Percentiles rank a stretch among this genome's conserved stretches.
phyloP scores from a whole-genome alignment of 129 eudicot species.

The Centella asiatica region DNA sequence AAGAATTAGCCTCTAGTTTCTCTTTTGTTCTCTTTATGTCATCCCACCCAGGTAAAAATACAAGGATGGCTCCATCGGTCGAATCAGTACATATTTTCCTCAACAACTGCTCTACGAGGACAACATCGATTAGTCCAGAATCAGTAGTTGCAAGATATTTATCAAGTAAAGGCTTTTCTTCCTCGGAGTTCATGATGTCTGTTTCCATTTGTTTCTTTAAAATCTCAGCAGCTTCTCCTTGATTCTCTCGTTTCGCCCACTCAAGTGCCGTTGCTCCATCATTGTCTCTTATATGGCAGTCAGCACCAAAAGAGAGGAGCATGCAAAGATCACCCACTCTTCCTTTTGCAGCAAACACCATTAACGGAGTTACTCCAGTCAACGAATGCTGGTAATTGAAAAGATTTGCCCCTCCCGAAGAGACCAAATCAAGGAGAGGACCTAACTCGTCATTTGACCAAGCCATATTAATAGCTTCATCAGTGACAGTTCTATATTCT shows the following conservation, averaged over 20 bases:
- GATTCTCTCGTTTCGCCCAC: constrained; percentile 70
- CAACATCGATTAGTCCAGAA: constrained; percentile 61
- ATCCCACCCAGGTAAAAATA: constrained; percentile 98
- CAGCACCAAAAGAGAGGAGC: constrained; percentile 85
- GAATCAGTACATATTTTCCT: constrained; percentile 69
- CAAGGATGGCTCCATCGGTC: constrained; percentile 75
- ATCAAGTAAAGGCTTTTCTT: constrained; percentile 53
- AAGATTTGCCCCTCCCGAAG: constrained; percentile 36
- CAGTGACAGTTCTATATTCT: constrained; percentile 45
- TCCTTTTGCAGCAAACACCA: constrained; percentile 87
- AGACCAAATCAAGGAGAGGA: constrained; percentile 60
- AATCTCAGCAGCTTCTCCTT: constrained; percentile 58
- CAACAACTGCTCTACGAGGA: constrained; percentile 69
- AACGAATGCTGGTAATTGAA: constrained; percentile 63
- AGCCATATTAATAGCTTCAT: constrained; percentile 77
- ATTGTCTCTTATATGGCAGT: constrained; percentile 44
- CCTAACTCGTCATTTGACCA: constrained; percentile 69
- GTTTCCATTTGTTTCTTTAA: constrained; percentile 45
- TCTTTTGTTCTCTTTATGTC: constrained; percentile 74
- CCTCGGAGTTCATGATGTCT: constrained; percentile 22
- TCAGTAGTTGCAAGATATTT: constrained; percentile 46
- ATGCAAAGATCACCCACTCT: constrained; percentile 70
- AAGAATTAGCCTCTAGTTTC: constrained; percentile 31
- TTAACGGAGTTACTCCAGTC: constrained; percentile 76
- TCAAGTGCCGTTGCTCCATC: constrained; percentile 69